phyloP scores from a whole-genome alignment of 2,329 filamentous ascomycete genomes.

The Cladophialophora exuberans region DNA sequence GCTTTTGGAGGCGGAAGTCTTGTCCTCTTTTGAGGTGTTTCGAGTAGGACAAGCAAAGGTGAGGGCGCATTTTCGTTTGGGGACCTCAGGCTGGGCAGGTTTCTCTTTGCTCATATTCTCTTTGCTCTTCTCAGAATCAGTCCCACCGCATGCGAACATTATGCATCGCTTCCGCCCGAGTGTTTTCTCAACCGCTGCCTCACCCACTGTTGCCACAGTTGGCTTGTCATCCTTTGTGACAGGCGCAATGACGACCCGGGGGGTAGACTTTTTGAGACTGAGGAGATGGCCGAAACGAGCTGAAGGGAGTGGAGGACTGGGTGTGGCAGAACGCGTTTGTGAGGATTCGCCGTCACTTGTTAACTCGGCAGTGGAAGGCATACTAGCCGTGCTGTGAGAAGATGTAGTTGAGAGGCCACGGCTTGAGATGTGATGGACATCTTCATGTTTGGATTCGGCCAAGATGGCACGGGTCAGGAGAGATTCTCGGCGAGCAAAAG shows the following conservation, averaged over 20 bases:
- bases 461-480: conserved; percentile 84
- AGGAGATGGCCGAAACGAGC: conserved; percentile 40
- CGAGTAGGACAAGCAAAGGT: conserved; percentile 52
- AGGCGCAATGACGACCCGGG: conserved; percentile 35
- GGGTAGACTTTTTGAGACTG: conserved; percentile 25
- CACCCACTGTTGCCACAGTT: conserved; percentile 44
- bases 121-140: conserved; percentile 51
- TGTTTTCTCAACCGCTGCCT: conserved; percentile 64
- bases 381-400: conserved; percentile 77
- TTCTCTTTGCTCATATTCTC: conserved; percentile 40
- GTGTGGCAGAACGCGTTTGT: conserved; percentile 82
- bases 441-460: conserved; percentile 62
- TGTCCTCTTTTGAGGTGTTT: conserved; percentile 32
- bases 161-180: conserved; percentile 84
- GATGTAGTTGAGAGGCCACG: conserved; percentile 53
- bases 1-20: conserved; percentile 26
- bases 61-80: conserved; percentile 49
- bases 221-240: conserved; percentile 34
- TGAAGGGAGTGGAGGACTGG: conserved; percentile 79
- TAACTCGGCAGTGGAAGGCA: conserved; percentile 82
- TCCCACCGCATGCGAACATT: conserved; percentile 82
- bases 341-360: conserved; percentile 96
- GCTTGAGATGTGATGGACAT: conserved; percentile 34
- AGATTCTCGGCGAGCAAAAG: conserved; percentile 65
- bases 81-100: conserved; percentile 37